Evolutionary conservation across 2,329 filamentous ascomycete species (phyloP).

Genomic region (Penicillium digitatum): DNA sequence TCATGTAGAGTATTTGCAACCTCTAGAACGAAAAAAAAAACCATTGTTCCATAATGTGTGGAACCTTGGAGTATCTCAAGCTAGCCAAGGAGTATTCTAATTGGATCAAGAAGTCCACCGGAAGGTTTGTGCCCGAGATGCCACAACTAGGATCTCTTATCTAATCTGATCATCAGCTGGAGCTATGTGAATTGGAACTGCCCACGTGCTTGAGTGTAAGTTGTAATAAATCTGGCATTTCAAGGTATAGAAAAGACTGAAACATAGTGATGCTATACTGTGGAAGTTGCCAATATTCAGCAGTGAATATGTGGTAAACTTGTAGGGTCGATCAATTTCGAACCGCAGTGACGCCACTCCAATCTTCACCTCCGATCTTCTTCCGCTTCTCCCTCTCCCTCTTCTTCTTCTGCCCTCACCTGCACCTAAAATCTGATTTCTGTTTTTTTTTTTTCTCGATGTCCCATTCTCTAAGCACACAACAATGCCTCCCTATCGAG

Average conservation of each 20-base stretch:
- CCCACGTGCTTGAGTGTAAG: neutral
- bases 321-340: neutral
- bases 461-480: neutral
- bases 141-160: conserved; percentile 7
- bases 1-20: conserved; percentile 3
- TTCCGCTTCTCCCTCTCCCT: neutral
- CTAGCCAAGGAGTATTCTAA: neutral
- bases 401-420: neutral
- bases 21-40: conserved; percentile 12
- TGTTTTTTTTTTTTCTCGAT: neutral
- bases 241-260: neutral
- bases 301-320: neutral
- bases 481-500: conserved; percentile 2
- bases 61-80: conserved; percentile 6
- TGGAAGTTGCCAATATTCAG: neutral
- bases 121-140: neutral
- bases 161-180: conserved; percentile 24
- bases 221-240: neutral
- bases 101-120: neutral
- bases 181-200: neutral
- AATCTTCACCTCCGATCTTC: neutral
- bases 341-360: conserved; percentile 5
- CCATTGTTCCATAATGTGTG: conserved; percentile 6
- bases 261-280: too few species aligned
- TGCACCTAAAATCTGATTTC: too few species aligned